Base-by-base conservation (phyloP, 2,329 filamentous ascomycete genomes). In the Trichoderma citrinoviride region DNA sequence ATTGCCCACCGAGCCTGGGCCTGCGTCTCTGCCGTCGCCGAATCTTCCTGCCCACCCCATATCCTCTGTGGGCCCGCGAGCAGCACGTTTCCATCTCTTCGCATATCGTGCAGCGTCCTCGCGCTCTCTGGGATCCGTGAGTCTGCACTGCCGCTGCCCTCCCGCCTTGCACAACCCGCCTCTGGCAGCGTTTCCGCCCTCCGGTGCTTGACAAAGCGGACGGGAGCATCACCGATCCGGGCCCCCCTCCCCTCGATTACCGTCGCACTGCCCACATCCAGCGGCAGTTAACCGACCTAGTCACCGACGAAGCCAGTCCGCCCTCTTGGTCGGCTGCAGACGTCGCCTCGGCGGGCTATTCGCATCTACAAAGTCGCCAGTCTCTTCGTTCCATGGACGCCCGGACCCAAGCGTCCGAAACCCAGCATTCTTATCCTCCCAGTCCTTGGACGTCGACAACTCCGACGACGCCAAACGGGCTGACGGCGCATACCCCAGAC, bases 341-440 rank as follows among this genome's bases (percentile, higher is more conserved):
- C 52, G 65, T 63, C 65, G 61, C 61, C 46, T 54, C 65, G 65
- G 54, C 53, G 33, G 61, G 64, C 53, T 60, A 27, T 50, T 65
- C 61, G 47, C 27, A 21, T 49, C 50, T 23, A 47, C 19, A 60
- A 4, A 58, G 43, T 56, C 61, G 62, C 67, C 64, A 66, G 70
- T 67, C 60, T 64, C 47, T 54, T 65, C 65, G 73, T 73, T 78
- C 76, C 74, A 77, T 78, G 77, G 77, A 78, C 73, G 70, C 74
- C 72, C 73, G 75, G 72, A 74, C 75, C 66, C 72, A 77, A 67
- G 71, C 75, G 68, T 73, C 76, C 66, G 75, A 78, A 73, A 64
- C 74, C 58, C 75, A 77, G 67, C 75, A 78, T 77, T 70, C 75
- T 74, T 78, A 77, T 70, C 69, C 74, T 58, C 70, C 72, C 29